Percentiles rank a stretch among this genome's conserved stretches.
Evolutionary conservation across 2,329 filamentous ascomycete species (phyloP).

Genomic region (Elsinoe arachidis): DNA sequence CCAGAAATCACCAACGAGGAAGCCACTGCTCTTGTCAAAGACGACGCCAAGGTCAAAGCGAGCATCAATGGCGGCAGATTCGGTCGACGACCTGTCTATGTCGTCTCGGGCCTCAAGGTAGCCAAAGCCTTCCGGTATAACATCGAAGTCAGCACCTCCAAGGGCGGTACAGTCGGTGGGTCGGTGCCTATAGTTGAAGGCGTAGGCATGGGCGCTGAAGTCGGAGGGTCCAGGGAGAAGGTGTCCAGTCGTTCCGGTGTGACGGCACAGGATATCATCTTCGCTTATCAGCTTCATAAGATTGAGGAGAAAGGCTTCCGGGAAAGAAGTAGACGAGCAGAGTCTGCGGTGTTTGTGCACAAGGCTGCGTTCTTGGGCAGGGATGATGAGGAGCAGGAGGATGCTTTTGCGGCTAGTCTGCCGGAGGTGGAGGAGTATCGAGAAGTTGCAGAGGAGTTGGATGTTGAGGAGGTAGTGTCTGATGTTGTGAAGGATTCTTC

Average conservation of each 20-base stretch:
- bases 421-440: neutral
- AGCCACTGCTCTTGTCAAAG: neutral
- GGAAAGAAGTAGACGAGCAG: neutral
- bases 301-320: neutral
- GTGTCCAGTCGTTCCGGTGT: neutral
- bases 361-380: neutral
- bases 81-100: neutral
- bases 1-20: neutral
- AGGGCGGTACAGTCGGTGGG: neutral
- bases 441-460: neutral
- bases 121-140: neutral
- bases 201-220: neutral
- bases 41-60: neutral
- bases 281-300: constrained; percentile 3
- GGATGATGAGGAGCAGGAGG: neutral
- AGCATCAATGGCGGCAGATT: neutral
- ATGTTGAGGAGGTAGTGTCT: neutral
- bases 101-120: neutral
- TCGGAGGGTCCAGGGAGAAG: neutral
- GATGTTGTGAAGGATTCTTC: neutral
- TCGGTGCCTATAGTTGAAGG: neutral
- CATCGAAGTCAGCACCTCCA: neutral
- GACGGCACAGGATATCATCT: neutral
- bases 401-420: neutral
- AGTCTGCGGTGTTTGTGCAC: neutral